These are phyloP conservation scores for Escovopsis sp. DNA, from an alignment of 2,329 filamentous ascomycete genomes.

Conservation along the genomic window DNA sequence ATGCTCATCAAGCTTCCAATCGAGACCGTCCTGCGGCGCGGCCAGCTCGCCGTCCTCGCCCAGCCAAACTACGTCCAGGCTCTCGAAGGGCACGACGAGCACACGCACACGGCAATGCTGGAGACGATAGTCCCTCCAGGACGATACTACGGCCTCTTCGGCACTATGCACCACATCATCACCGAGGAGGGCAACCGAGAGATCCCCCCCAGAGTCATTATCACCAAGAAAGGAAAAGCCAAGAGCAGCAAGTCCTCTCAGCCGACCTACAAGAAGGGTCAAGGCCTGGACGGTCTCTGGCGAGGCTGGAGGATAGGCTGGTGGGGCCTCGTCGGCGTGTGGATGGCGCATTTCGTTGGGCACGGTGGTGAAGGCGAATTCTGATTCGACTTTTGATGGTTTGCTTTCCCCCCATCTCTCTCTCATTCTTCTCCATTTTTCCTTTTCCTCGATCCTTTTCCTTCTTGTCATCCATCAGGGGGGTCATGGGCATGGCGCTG, in stretches of 20 bases:
- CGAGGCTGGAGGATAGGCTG: constrained; percentile 64
- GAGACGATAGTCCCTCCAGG: constrained; percentile 70
- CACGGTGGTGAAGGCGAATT: constrained; percentile 47
- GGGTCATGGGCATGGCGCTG: constrained; percentile 20
- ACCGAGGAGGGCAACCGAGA: constrained; percentile 61
- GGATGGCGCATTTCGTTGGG: constrained; percentile 51
- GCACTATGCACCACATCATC: constrained; percentile 78
- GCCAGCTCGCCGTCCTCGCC: constrained; percentile 61
- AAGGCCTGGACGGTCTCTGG: constrained; percentile 54
- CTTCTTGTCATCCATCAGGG: background rate
- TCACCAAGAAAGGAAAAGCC: constrained; percentile 17
- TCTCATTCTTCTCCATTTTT: too few species aligned
- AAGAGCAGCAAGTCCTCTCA: constrained; percentile 16
- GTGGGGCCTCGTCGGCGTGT: constrained; percentile 61
- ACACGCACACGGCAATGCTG: constrained; percentile 17
- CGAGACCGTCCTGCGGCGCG: constrained; percentile 80
- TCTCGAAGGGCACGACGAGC: constrained; percentile 23
- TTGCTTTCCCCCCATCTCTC: too few species aligned
- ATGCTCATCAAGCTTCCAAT: constrained; percentile 78
- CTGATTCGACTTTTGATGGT: constrained; percentile 14
- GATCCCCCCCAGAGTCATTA: constrained; percentile 20
- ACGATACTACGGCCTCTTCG: constrained; percentile 70
- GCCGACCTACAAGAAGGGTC: constrained; percentile 37
- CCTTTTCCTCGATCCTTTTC: too few species aligned
- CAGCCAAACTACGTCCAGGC: constrained; percentile 36